phyloP scores from a whole-genome alignment of 2,329 filamentous ascomycete species.

The Westerdykella ornata region DNA sequence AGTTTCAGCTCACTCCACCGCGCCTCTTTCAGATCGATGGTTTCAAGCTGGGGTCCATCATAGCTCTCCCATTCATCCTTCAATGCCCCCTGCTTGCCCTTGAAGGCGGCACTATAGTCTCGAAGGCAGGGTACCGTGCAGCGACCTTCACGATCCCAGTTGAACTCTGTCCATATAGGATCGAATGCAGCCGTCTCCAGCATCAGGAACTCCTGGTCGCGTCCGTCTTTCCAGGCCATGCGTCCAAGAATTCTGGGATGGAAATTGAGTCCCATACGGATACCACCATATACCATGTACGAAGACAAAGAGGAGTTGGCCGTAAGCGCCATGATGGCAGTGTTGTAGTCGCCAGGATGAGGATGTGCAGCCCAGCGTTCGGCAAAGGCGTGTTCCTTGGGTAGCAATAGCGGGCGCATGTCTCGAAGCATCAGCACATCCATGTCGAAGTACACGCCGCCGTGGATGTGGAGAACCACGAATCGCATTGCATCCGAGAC shows the following conservation, averaged over 20 bases:
- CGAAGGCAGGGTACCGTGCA: conserved; percentile 51
- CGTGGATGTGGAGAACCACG: conserved; percentile 49
- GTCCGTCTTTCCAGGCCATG: conserved; percentile 52
- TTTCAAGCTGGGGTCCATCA: conserved; percentile 40
- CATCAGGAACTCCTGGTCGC: conserved; percentile 51
- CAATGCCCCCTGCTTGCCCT: conserved; percentile 41
- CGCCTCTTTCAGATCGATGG: conserved; percentile 24
- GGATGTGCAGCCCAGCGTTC: conserved; percentile 51
- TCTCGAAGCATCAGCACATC: conserved; percentile 51
- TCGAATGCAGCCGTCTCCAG: conserved; percentile 53
- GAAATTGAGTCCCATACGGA: conserved; percentile 54
- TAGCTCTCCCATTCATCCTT: conserved; percentile 51
- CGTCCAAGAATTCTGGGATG: conserved; percentile 51
- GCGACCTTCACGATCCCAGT: conserved; percentile 47
- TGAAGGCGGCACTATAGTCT: conserved; percentile 50
- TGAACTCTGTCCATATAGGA: conserved; percentile 53
- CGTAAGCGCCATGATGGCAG: conserved; percentile 50
- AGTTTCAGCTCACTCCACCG: conserved; percentile 23
- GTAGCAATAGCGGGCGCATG: conserved; percentile 49
- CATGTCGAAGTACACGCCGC: conserved; percentile 52
- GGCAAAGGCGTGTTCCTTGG: conserved; percentile 48
- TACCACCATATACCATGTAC: conserved; percentile 50
- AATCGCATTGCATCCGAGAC: conserved; percentile 52
- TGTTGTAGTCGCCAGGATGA: conserved; percentile 52
- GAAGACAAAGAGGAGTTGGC: conserved; percentile 52